Evolutionary conservation across 768 basidiomycete species (phyloP).

Genomic region (Serpula lacrymans): DNA sequence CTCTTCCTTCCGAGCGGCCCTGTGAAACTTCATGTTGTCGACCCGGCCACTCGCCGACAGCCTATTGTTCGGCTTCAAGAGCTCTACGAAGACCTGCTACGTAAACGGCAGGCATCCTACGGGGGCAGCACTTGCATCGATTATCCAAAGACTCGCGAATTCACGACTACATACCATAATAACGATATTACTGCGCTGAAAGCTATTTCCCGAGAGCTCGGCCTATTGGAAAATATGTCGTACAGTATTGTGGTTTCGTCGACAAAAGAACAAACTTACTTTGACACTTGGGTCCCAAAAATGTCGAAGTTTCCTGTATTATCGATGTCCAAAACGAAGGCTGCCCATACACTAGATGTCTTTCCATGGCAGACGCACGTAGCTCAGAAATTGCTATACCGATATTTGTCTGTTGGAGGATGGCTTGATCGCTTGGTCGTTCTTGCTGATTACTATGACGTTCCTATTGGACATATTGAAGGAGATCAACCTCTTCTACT

Average conservation of each 20-base stretch:
- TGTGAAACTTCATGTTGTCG: slow-evolving; percentile 84
- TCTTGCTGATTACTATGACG: slow-evolving; percentile 86
- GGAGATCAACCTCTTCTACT: slow-evolving; percentile 86
- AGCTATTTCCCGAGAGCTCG: slow-evolving; percentile 84
- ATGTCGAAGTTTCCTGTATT: slow-evolving; percentile 84
- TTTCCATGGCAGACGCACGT: slow-evolving; percentile 90
- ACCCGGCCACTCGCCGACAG: slow-evolving; percentile 84
- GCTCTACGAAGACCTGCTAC: slow-evolving; percentile 60
- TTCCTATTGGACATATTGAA: slow-evolving; percentile 90
- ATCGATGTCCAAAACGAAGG: slow-evolving; percentile 78
- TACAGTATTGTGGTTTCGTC: slow-evolving; percentile 84
- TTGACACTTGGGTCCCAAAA: slow-evolving; percentile 67
- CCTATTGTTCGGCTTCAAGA: slow-evolving; percentile 75
- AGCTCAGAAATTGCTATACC: slow-evolving; percentile 75
- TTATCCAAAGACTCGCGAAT: slow-evolving; percentile 64
- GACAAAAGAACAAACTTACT: slow-evolving; percentile 77
- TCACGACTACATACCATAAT: slow-evolving; percentile 71
- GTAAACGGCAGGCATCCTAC: slow-evolving; percentile 43
- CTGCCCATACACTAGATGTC: slow-evolving; percentile 69
- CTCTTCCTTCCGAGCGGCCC: slow-evolving; percentile 72
- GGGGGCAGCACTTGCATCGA: slow-evolving; percentile 45
- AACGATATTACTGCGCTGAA: slow-evolving; percentile 79
- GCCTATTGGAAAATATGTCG: slow-evolving; percentile 67
- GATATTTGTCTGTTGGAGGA: slow-evolving; percentile 71
- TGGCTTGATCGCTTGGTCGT: slow-evolving; percentile 81